Percentiles rank a stretch among this genome's conserved stretches.
phyloP scores from a whole-genome alignment of 768 basidiomycete genomes.

The Suillus occidentalis region DNA sequence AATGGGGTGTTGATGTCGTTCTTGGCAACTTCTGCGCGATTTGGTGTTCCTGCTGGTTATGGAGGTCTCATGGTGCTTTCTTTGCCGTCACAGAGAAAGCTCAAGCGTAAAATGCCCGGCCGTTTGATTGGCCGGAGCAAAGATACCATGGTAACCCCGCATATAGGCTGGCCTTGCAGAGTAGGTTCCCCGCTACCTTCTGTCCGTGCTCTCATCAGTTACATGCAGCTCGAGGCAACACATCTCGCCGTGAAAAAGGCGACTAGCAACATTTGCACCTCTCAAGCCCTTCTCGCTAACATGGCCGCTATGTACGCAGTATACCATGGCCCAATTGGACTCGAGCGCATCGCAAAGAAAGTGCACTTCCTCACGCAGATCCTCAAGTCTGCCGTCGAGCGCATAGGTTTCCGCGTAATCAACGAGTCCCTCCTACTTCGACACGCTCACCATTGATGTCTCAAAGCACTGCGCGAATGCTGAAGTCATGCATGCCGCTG shows the following conservation, averaged over 20 bases:
- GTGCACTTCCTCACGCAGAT: slow-evolving; percentile 88
- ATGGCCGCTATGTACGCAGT: slow-evolving; percentile 99
- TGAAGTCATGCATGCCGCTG: slow-evolving; percentile 65
- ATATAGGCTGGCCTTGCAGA: slow-evolving; percentile 92
- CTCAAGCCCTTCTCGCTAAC: slow-evolving; percentile 96
- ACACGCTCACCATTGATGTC: slow-evolving; percentile 82
- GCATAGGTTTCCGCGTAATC: slow-evolving; percentile 69
- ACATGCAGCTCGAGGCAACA: slow-evolving; percentile 83
- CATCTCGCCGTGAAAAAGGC: slow-evolving; percentile 97
- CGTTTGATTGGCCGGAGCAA: slow-evolving; percentile 89
- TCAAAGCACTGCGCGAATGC: slow-evolving; percentile 56
- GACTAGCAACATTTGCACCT: slow-evolving; percentile 97
- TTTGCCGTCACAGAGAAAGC: slow-evolving; percentile 88
- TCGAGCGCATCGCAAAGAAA: slow-evolving; percentile 82
- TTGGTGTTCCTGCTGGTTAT: slow-evolving; percentile 96
- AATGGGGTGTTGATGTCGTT: slow-evolving; percentile 98
- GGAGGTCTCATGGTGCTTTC: slow-evolving; percentile 97
- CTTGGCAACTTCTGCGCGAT: slow-evolving; percentile 94
- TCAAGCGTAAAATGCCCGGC: slow-evolving; percentile 99
- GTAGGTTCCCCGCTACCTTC: slow-evolving; percentile 45
- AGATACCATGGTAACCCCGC: slow-evolving; percentile 79
- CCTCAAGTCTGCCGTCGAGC: slow-evolving; percentile 64
- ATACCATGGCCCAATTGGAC: slow-evolving; percentile 90
- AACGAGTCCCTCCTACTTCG: slow-evolving; percentile 81
- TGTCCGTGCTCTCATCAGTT: slow-evolving; percentile 10